These are phyloP conservation scores for Gaeumannomyces tritici DNA, from an alignment of 2,329 filamentous ascomycete genomes.

Conservation along the genomic window DNA sequence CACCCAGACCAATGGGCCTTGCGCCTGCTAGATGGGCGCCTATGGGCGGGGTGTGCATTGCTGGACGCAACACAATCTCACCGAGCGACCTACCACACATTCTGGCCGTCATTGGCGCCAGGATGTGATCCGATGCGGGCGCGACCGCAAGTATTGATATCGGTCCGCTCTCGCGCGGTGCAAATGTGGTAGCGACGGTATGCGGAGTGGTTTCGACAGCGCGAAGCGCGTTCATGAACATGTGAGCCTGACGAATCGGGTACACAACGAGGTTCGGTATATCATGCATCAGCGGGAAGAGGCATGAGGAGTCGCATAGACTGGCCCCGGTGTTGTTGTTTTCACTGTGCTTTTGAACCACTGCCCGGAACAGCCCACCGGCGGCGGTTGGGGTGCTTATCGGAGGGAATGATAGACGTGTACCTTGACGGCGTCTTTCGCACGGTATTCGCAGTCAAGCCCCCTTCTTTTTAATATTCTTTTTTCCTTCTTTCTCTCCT, in stretches of 20 bases:
- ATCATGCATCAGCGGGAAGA: not conserved
- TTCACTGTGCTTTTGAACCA: not conserved
- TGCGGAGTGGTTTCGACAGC: not conserved
- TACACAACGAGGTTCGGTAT: not conserved
- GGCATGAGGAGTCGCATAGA: not conserved
- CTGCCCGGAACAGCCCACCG: not conserved
- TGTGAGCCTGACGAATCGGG: not conserved
- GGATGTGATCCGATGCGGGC: not conserved
- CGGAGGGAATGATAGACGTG: not conserved
- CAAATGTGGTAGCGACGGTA: not conserved
- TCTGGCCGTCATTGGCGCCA: not conserved
- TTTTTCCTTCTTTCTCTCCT: not conserved
- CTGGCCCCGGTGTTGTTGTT: not conserved
- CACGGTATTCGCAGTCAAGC: not conserved
- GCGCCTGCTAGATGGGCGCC: constrained; percentile 38
- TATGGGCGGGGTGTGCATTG: not conserved
- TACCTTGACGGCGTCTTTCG: not conserved
- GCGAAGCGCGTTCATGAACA: not conserved
- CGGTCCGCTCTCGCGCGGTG: not conserved
- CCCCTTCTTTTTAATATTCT: constrained; percentile 4
- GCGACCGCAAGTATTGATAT: not conserved
- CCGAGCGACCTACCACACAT: not conserved
- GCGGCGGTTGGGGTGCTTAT: not conserved
- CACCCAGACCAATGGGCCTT: constrained; percentile 45
- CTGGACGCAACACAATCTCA: not conserved